Evolutionary conservation across 1,284 basidiomycete species (phyloP).

Genomic region (Austroboletus novae-zelandiae): DNA sequence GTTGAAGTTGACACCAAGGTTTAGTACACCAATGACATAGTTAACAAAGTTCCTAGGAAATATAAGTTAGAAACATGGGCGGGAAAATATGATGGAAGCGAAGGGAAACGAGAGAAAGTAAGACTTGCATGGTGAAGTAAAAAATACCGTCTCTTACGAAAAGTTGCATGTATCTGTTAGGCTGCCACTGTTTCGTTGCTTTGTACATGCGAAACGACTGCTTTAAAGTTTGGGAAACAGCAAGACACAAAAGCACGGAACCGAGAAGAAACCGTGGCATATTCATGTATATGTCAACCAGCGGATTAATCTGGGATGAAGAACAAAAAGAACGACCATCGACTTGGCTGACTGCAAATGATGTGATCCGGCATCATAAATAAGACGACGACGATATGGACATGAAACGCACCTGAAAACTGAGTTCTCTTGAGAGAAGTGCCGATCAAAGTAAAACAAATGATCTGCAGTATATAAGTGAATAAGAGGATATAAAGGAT

Average conservation of each 20-base stretch:
- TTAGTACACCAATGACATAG: too few relatives aligned
- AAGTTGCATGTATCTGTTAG: too few relatives aligned
- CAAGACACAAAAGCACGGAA: neutral
- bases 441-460: neutral
- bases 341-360: neutral
- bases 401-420: conserved; percentile 1
- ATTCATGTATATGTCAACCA: neutral
- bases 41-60: too few relatives aligned
- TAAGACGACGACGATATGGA: neutral
- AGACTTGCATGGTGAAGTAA: conserved; percentile 16
- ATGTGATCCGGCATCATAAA: rapidly evolving
- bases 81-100: too few relatives aligned
- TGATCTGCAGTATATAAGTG: neutral
- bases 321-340: neutral
- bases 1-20: too few relatives aligned
- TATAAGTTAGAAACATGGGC: too few relatives aligned
- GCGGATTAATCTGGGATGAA: rapidly evolving
- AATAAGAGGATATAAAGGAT: conserved; percentile 5
- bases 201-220: conserved; percentile 4
- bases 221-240: neutral
- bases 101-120: too few relatives aligned
- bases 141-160: neutral
- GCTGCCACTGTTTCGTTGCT: too few relatives aligned
- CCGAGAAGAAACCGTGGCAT: neutral
- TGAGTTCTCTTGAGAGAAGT: neutral